Conservation (phyloP, 305 asterid genomes). For the Striga hermonthica region DNA sequence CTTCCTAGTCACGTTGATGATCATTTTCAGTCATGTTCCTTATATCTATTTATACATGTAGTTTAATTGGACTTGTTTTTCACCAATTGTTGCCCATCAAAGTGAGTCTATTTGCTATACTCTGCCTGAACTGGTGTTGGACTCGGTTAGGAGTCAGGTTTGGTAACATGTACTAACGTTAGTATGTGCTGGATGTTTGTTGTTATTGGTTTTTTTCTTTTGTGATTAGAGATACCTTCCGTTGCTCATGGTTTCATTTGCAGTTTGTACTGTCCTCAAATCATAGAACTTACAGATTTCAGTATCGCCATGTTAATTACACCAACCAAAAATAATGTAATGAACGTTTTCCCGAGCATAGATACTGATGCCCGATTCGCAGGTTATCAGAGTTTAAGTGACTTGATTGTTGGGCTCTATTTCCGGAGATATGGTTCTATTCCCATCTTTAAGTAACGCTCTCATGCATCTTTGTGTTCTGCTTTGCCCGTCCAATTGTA, state of each 20-base stretch:
- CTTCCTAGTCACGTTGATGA: not conserved
- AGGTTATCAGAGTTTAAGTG: conserved; percentile 6
- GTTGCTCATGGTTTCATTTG: not conserved
- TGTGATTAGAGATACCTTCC: not conserved
- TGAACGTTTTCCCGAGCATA: not conserved
- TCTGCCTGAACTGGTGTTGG: conserved; percentile 1
- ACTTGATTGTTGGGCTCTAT: conserved; percentile 5
- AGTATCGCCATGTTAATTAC: not conserved
- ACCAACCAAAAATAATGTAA: not conserved
- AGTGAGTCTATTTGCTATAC: not conserved
- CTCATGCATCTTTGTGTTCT: conserved; percentile 13
- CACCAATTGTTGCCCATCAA: conserved; percentile 1
- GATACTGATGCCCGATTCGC: not conserved
- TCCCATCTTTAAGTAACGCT: conserved; percentile 14
- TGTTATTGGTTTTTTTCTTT: conserved; percentile 19
- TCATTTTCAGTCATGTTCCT: not conserved
- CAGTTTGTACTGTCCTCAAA: not conserved
- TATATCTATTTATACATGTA: not conserved
- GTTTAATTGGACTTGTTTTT: not conserved
- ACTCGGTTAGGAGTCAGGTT: not conserved
- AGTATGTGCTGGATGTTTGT: not conserved
- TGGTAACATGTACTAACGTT: not conserved
- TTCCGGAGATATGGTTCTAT: conserved; percentile 7
- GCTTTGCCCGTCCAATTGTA: conserved; percentile 3
- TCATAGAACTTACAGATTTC: not conserved